Base-by-base conservation (phyloP, 2,329 filamentous ascomycete species). In the Nemania sp. region DNA sequence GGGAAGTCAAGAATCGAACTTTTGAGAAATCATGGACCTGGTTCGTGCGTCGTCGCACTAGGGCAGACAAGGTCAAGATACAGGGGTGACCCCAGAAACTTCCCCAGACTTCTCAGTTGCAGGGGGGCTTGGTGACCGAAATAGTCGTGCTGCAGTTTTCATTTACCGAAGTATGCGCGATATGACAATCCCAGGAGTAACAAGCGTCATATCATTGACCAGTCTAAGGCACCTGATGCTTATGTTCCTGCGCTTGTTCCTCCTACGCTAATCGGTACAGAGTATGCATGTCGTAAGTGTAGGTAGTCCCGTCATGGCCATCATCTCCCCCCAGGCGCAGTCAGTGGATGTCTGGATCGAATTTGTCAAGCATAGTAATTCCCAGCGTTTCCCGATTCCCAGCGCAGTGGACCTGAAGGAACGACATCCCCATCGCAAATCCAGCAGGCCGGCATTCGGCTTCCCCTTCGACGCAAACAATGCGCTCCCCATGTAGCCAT, bases 101-200 rank as follows among this genome's bases (percentile, higher is more conserved):
- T 63, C 61, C 61, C 61, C 61, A 60, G 61, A 60, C 57, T 60
- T n/a, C 32, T 40, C 17, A 52, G 42, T 48, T 47, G 48, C 56
- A 59, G 47, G 60, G 47, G 60, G 25, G 60, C 18, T 54, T 52
- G 20, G 34, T 43, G 47, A 42, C 57, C 42, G 42, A 57, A 60
- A 54, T 54, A 60, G 51, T 56, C 42, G 18, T 37, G 51, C 37
- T 34, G 37, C 51, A 59, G 47, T 40, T 49, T 50, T 56, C 54
- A 55, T 49, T 39, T 39, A 43, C 47, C 25, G 34, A 59, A 13
- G 12, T 29, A 43, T 50, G 57, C 59, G 52, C 54, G 21, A 42
- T 51, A 49, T 25, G 54, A 49, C 39, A 53, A n/a, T 39, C 42
- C 43, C 35, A 49, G 15, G 42, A 57, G 52, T 18, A 57, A 47